Evolutionary conservation across 2,329 filamentous ascomycete species (phyloP), one percentile per base, ranked within the genome.

Genomic region (Thermoascus crustaceus): DNA sequence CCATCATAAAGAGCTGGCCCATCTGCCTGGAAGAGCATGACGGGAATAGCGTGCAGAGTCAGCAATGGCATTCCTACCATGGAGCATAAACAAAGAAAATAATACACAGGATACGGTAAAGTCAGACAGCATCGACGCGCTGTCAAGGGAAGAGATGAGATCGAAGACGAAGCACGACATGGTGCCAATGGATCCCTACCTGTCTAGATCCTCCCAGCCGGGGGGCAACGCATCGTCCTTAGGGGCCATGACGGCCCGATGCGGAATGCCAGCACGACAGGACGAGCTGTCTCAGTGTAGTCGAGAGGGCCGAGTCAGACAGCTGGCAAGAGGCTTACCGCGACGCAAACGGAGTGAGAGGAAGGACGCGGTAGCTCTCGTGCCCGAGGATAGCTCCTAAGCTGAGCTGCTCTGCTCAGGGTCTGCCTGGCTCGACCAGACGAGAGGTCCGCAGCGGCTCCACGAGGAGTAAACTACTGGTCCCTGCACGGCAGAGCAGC

Each of bases 21-120:
- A 68, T 67, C 53, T 67, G 64, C 52, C 65, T 68, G 45, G 51
- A 42, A 89, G 78, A 47, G 85, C 75, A 57, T 85, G 78, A 52
- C 94, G 91, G 47, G 88, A 73, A 80, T 46, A 76, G 78, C 56
- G 91, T 87, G 46, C 39, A 45, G 42, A 43, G 54, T 58, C 47
- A 59, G 58, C 47, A 40, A 47, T 42, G 42, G 43, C 43, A 41
- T 42, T 37, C 35, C 43, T 38, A 32, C n/a, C 42, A 85, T 85
- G 20, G 20, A 32, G 19, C 17, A 32, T 32, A n/a, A 14, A 32
- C 14, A 22, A 7, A 32, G 11, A 13, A 21, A 32, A 32, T 13
- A 32, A n/a, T 10, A 22, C 30, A 18, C 8, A 18, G 30, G 10
- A 20, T 68, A 91, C 83, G n/a, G n/a, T n/a, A 71, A 85, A 93